Base-by-base conservation (phyloP, 2,329 filamentous ascomycete genomes). In the Geoglossum cookeanum region DNA sequence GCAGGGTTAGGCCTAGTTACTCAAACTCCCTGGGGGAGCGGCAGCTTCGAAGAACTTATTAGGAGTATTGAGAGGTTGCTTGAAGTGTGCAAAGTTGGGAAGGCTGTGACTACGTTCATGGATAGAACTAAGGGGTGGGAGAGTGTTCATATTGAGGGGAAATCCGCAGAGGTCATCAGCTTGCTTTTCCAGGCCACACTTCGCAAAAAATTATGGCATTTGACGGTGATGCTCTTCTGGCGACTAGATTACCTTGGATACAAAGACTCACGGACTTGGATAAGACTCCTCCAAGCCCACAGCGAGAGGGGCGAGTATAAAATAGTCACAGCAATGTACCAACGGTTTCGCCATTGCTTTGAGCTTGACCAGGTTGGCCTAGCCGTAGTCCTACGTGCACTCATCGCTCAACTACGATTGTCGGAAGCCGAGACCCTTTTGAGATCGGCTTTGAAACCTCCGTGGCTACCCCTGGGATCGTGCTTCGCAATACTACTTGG, bases 401-500 rank as follows among this genome's bases (percentile, higher is more conserved):
- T 55, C 55, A 42, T 54, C 15, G 29, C 44, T 39, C 44, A 54
- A 33, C 17, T 29, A 13, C 29, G 17, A 35, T 30, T 57, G 32
- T 29, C 30, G n/a, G 45, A 57, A 22, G 55, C 55, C 13, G 55
- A 57, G 33, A 39, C 27, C 11, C 33, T 51, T 11, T 55, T 57
- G 29, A 30, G 11, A 2, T 32, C 27, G 17, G 44, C 29, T 15
- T 15, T 22, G 47, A 33, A 52, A 39, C 44, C 11, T n/a, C 30
- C 27, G 3, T 29, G 22, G 35, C 13, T 32, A 22, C 33, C 13
- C n/a, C 33, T 52, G n/a, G 35, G 44, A 4, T 42, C 55, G 13
- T 49, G 44, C 47, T 33, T 49, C 9, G 37, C 47, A 33, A 52
- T 27, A 5, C 30, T 57, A 35, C 37, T 57, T 11, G 35, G 55